Conservation (phyloP, 1,284 basidiomycete genomes). For the Takashimella koratensis region DNA sequence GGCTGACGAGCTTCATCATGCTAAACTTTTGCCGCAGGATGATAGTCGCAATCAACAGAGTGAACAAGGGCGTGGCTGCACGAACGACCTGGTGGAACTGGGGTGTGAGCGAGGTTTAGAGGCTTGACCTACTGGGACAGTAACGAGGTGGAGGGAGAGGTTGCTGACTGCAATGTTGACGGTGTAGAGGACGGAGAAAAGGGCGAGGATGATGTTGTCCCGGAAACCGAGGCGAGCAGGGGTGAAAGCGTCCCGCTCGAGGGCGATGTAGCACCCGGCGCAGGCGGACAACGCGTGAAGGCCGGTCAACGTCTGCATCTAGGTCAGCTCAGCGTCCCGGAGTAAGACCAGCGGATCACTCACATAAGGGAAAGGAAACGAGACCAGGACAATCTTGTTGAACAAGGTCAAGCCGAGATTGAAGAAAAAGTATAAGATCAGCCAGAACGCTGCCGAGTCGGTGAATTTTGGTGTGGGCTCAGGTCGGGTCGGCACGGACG, state of each 20-base stretch:
- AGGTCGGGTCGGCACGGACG: not conserved
- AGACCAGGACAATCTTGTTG: constrained; percentile 83
- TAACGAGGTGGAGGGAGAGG: constrained; percentile 77
- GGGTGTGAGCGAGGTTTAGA: not conserved
- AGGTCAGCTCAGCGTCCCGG: not conserved
- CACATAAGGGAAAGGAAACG: constrained; percentile 84
- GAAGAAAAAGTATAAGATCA: constrained; percentile 77
- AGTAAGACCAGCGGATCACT: constrained; percentile 20
- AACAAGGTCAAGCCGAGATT: constrained; percentile 86
- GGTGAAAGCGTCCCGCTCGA: constrained; percentile 59
- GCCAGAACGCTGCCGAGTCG: constrained; percentile 56
- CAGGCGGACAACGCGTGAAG: constrained; percentile 78
- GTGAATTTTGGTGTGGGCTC: constrained; percentile 13
- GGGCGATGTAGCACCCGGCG: constrained; percentile 69
- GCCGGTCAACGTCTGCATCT: constrained; percentile 65
- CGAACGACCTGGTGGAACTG: constrained; percentile 94
- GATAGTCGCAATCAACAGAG: constrained; percentile 65
- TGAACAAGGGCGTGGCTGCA: constrained; percentile 87
- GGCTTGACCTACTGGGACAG: constrained; percentile 68
- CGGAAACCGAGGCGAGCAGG: constrained; percentile 58
- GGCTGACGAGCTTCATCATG: constrained; percentile 61
- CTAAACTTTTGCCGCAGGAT: constrained; percentile 49
- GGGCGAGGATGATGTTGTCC: constrained; percentile 63
- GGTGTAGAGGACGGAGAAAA: constrained; percentile 83
- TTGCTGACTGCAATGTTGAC: constrained; percentile 92